Conservation (phyloP, 2,329 filamentous ascomycete species). For the Fusarium tricinctum region DNA sequence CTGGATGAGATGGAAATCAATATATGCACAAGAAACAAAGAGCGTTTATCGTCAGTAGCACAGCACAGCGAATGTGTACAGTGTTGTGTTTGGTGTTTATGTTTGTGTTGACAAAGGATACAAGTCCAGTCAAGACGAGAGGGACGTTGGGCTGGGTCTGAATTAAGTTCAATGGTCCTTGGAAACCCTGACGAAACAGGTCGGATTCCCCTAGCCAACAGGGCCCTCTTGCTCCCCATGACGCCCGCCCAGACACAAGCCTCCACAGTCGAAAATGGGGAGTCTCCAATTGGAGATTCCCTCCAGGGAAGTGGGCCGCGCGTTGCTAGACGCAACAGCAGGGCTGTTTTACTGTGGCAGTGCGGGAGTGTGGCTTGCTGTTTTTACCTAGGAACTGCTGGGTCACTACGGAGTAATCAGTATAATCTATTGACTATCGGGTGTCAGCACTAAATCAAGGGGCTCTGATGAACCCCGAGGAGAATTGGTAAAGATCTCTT, state of each 20-base stretch:
- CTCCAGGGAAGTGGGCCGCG: conserved; percentile 26
- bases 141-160: conserved; percentile 25
- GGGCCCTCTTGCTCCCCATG: conserved; percentile 28
- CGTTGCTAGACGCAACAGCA: conserved; percentile 44
- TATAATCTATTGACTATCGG: too few species aligned
- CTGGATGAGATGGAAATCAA: conserved; percentile 9
- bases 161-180: conserved; percentile 34
- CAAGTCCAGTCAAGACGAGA: conserved; percentile 5
- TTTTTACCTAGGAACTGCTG: background rate
- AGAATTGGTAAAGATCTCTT: background rate
- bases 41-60: conserved; percentile 28
- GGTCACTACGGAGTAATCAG: too few species aligned
- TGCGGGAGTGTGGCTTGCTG: conserved; percentile 8
- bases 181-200: conserved; percentile 46
- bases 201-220: conserved; percentile 38
- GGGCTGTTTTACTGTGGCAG: conserved; percentile 33
- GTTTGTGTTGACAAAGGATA: conserved; percentile 11
- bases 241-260: conserved; percentile 32
- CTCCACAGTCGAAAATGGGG: conserved; percentile 14
- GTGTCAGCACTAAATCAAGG: too few species aligned
- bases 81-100: conserved; percentile 21
- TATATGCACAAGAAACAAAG: conserved; percentile 22
- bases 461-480: too few species aligned
- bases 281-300: conserved; percentile 5
- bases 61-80: background rate